Conservation (phyloP, 495 filamentous ascomycete species). For the Penicillium manginii region DNA sequence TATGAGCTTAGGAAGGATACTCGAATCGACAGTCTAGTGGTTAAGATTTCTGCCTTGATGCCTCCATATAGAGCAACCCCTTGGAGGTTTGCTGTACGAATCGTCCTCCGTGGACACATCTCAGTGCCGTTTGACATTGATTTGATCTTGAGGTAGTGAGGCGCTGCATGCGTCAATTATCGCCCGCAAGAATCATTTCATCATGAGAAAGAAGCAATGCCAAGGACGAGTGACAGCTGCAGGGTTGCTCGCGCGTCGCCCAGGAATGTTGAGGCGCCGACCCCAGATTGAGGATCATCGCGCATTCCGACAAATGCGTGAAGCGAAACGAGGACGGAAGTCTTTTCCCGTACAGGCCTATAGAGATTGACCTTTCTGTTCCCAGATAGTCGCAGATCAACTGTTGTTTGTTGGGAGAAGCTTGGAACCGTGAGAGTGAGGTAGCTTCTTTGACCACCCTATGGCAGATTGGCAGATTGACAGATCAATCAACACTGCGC, state of each 20-base stretch:
- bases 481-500: too few relatives aligned
- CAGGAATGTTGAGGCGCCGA: slow-evolving; percentile 9
- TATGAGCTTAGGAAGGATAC: too few relatives aligned
- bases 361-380: background rate
- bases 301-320: slow-evolving; percentile 5
- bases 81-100: too few relatives aligned
- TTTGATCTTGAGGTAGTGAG: background rate
- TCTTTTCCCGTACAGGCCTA: background rate
- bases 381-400: background rate
- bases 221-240: slow-evolving; percentile 1
- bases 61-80: background rate
- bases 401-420: background rate
- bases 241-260: slow-evolving; percentile 2
- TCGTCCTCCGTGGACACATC: background rate
- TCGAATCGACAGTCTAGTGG: background rate
- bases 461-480: too few relatives aligned
- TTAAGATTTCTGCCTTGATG: background rate
- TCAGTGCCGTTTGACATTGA: background rate
- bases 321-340: background rate
- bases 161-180: background rate
- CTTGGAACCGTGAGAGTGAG: background rate
- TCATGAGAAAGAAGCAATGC: background rate
- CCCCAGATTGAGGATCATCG: slow-evolving; percentile 5
- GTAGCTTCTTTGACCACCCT: too few relatives aligned
- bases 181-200: background rate